phyloP scores from a whole-genome alignment of 75 land plant species.

The Azolla pinnata region DNA sequence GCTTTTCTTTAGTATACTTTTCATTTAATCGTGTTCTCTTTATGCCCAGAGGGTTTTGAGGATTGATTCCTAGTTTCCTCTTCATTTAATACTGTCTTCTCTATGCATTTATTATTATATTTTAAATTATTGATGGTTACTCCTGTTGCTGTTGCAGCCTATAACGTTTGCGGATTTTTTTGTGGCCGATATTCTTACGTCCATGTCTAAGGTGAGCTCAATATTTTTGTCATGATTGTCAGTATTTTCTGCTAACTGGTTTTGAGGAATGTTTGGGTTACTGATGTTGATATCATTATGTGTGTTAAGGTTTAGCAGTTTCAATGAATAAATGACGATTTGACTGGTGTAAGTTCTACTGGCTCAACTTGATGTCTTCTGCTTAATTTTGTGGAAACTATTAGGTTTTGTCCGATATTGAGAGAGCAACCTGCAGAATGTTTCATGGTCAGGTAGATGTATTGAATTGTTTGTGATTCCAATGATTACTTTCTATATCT shows the following conservation, averaged over 20 bases:
- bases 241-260: not conserved
- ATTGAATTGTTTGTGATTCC: conserved; percentile 2
- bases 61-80: not conserved
- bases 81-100: not conserved
- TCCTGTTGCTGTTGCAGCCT: conserved; percentile 43
- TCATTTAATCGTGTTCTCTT: not conserved
- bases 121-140: not conserved
- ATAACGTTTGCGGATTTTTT: conserved; percentile 84
- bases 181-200: conserved; percentile 11
- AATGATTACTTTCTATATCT: not conserved
- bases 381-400: too few relatives aligned
- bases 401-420: conserved; percentile 97
- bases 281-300: too few relatives aligned
- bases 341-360: too few relatives aligned
- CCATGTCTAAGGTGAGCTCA: conserved; percentile 8
- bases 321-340: too few relatives aligned
- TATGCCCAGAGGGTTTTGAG: not conserved
- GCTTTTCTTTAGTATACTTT: too few relatives aligned
- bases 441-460: conserved; percentile 71
- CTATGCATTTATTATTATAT: not conserved
- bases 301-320: too few relatives aligned
- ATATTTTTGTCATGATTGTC: not conserved
- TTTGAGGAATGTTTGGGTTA: too few relatives aligned
- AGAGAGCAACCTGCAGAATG: conserved; percentile 90
- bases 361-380: too few relatives aligned